Evolutionary conservation across 768 basidiomycete species (phyloP).

Genomic region (Lentinula raphanica): DNA sequence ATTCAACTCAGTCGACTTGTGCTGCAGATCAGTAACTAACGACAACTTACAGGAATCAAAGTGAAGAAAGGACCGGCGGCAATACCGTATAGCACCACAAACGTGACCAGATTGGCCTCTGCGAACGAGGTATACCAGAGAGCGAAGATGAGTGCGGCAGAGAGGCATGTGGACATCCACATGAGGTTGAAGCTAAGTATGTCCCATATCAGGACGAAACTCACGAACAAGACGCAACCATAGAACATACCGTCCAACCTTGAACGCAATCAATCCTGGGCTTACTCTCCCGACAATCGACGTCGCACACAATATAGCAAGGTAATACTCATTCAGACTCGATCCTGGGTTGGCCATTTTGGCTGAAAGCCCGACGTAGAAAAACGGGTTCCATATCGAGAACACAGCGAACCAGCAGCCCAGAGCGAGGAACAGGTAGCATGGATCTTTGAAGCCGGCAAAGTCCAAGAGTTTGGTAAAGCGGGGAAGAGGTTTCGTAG

Average conservation of each 20-base stretch:
- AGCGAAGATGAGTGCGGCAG: conserved; percentile 19
- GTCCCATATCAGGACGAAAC: neutral
- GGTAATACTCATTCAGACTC: conserved; percentile 19
- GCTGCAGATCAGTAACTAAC: too few species aligned
- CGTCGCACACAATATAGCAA: conserved; percentile 20
- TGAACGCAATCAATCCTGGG: conserved; percentile 19
- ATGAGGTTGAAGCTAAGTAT: conserved; percentile 18
- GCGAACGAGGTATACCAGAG: conserved; percentile 19
- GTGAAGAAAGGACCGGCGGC: conserved; percentile 22
- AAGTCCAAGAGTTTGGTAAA: conserved; percentile 17
- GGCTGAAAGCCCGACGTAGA: conserved; percentile 22
- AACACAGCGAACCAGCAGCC: conserved; percentile 19
- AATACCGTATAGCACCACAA: conserved; percentile 21
- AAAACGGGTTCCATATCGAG: conserved; percentile 21
- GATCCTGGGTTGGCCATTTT: conserved; percentile 13
- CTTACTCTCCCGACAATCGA: conserved; percentile 21
- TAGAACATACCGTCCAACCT: conserved; percentile 18
- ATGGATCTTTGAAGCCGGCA: conserved; percentile 17
- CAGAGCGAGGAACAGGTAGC: conserved; percentile 16
- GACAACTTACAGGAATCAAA: conserved; percentile 14
- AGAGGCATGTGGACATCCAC: conserved; percentile 11
- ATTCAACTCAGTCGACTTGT: too few species aligned
- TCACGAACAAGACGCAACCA: neutral
- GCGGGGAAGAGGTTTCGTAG: conserved; percentile 16
- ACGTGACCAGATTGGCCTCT: conserved; percentile 17